Conservation (phyloP, 2,329 filamentous ascomycete species). For the Ophiocordyceps australis region DNA sequence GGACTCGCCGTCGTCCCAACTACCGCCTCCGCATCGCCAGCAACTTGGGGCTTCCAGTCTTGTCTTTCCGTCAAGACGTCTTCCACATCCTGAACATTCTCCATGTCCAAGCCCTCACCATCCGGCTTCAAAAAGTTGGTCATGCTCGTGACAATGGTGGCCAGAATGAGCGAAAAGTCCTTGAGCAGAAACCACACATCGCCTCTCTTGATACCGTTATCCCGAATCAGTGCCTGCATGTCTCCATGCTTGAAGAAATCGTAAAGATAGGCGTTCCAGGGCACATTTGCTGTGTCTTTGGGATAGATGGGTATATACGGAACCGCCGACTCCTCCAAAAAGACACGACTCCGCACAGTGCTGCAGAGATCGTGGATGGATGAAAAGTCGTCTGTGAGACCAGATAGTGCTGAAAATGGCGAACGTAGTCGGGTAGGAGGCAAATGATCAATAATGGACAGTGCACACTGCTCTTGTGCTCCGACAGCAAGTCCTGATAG, state of each 20-base stretch:
- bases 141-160: constrained; percentile 53
- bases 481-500: constrained; percentile 33
- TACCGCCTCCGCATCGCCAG: not conserved
- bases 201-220: constrained; percentile 46
- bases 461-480: constrained; percentile 4
- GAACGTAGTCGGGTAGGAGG: constrained; percentile 36
- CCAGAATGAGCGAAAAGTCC: constrained; percentile 35
- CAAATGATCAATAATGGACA: constrained; percentile 8
- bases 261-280: constrained; percentile 50
- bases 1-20: constrained; percentile 5
- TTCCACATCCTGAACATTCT: constrained; percentile 23
- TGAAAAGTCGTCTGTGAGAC: constrained; percentile 42
- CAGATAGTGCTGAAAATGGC: constrained; percentile 54
- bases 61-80: too few relatives aligned
- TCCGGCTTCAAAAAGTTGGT: constrained; percentile 27
- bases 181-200: constrained; percentile 61
- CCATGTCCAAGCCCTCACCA: constrained; percentile 10
- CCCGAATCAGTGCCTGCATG: constrained; percentile 35
- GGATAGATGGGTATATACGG: constrained; percentile 47
- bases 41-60: too few relatives aligned
- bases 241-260: constrained; percentile 66
- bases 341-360: constrained; percentile 47
- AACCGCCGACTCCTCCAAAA: constrained; percentile 56
- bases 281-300: constrained; percentile 25
- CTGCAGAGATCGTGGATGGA: constrained; percentile 50